Evolutionary conservation across 805 yeast species (phyloP).

Genomic region (Blastobotrys terrestris): DNA sequence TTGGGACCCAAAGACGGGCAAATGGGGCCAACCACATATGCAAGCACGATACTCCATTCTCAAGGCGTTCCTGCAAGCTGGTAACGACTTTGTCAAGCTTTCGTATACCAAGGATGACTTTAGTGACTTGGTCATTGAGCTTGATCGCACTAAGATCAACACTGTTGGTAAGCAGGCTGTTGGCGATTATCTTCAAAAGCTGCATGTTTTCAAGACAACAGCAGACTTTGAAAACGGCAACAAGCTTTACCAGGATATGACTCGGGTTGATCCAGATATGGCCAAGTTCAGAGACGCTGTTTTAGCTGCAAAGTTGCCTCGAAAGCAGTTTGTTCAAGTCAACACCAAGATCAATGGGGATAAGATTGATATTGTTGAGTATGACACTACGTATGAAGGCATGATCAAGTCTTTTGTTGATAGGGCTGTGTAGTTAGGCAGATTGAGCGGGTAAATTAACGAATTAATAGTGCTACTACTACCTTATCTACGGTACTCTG

Average conservation of each 20-base stretch:
- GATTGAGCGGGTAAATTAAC: no score
- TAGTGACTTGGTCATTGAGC: constrained; percentile 52
- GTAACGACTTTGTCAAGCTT: constrained; percentile 51
- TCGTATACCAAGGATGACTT: constrained; percentile 41
- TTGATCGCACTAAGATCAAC: constrained; percentile 58
- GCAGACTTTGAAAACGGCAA: constrained; percentile 65
- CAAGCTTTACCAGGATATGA: constrained; percentile 56
- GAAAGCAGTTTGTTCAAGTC: constrained; percentile 80
- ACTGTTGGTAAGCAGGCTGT: constrained; percentile 69
- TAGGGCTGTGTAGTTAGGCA: constrained; percentile 35
- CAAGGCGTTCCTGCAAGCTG: constrained; percentile 64
- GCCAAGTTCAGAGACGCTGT: constrained; percentile 63
- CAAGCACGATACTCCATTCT: constrained; percentile 85
- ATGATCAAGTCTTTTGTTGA: constrained; percentile 74
- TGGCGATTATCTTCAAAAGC: constrained; percentile 59
- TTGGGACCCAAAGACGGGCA: constrained; percentile 75
- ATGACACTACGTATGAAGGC: constrained; percentile 66
- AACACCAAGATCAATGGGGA: constrained; percentile 51
- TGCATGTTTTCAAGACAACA: constrained; percentile 75
- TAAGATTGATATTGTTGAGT: constrained; percentile 56
- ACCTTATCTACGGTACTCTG: no score
- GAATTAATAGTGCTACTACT: no score
- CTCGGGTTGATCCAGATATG: constrained; percentile 52
- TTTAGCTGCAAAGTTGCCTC: constrained; percentile 66
- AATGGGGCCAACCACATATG: constrained; percentile 96